These are phyloP conservation scores for Hymenoscyphus scutula DNA, from an alignment of 2,329 filamentous ascomycete species.

Conservation along the genomic window DNA sequence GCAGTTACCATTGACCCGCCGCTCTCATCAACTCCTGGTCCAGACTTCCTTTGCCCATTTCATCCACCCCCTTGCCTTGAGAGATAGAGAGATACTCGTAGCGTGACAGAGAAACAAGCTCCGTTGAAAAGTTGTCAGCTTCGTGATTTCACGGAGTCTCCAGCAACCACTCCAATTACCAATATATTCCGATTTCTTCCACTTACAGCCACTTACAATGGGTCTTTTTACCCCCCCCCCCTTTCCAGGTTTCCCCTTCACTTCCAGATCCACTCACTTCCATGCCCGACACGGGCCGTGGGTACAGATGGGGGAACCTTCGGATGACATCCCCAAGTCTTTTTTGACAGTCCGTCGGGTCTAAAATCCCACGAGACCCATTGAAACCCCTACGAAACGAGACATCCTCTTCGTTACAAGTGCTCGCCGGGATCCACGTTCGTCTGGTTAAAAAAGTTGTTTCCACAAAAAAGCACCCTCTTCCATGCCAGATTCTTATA, in stretches of 20 bases:
- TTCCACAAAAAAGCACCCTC: constrained; percentile 23
- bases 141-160: neutral
- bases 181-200: neutral
- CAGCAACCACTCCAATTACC: neutral
- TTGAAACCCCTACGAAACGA: constrained; percentile 35
- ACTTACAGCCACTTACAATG: neutral
- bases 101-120: no score
- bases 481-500: constrained; percentile 24
- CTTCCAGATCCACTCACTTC: neutral
- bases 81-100: no score
- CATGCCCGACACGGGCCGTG: constrained; percentile 12
- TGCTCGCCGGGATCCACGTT: neutral
- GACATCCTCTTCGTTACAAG: constrained; percentile 15
- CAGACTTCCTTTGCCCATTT: neutral
- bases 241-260: no score
- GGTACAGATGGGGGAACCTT: constrained; percentile 7
- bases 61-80: neutral
- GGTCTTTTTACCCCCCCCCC: neutral
- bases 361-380: constrained; percentile 16
- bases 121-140: neutral
- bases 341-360: neutral
- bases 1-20: neutral
- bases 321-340: neutral
- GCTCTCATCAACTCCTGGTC: neutral
- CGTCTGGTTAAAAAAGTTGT: constrained; percentile 13